Evolutionary conservation across 495 filamentous ascomycete genomes (phyloP), one percentile per base, ranked within the genome.

Genomic region (Penicillium verhagenii): DNA sequence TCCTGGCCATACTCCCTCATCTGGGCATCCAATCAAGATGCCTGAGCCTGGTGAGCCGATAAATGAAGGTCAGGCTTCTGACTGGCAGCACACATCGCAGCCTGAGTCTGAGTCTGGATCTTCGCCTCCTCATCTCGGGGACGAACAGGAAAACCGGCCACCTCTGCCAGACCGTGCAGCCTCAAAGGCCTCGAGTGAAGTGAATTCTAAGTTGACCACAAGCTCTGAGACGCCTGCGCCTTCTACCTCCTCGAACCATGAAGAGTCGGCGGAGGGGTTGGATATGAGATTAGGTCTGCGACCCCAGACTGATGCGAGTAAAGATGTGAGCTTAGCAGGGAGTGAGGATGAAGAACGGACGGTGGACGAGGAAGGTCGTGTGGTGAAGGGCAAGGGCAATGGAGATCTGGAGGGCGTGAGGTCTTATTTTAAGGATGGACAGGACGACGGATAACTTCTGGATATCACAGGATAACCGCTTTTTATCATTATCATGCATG

Each of bases 281-380:
- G 72, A 79, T 13, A 87, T 82, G 65, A 78, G 83, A 43, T 67
- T 94, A 9, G 90, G 90, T 0, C 61, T 94, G 23, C 72, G 88
- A 23, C 79, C 79, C 24, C 76, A 82, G 49, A 84, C 75, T 4
- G 79, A 82, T 11, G 76, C 79, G 6, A 91, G 83, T 53, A 78
- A 72, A 5, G 75, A 83, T 50, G 74, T 90, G 6, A 90, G 87
- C 64, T 79, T 85, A 58, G 87, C 88, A 4, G 84, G 76, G 40
- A 87, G 81, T 54, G 67, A 80, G 59, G 82, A 83, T 60, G 77
- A 62, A 68, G 69, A 28, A 20, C 14, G 50, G 39, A 4, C 4
- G 14, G 42, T 52, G 28, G 56, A 62, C 29, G 55, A 62, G 37
- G 53, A 51, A 19, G n/a, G n/a, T n/a, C 26, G 47, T 39, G 62